Evolutionary conservation across 1,284 basidiomycete species (phyloP), one percentile per base, ranked within the genome.

Genomic region (Fomes fomentarius): DNA sequence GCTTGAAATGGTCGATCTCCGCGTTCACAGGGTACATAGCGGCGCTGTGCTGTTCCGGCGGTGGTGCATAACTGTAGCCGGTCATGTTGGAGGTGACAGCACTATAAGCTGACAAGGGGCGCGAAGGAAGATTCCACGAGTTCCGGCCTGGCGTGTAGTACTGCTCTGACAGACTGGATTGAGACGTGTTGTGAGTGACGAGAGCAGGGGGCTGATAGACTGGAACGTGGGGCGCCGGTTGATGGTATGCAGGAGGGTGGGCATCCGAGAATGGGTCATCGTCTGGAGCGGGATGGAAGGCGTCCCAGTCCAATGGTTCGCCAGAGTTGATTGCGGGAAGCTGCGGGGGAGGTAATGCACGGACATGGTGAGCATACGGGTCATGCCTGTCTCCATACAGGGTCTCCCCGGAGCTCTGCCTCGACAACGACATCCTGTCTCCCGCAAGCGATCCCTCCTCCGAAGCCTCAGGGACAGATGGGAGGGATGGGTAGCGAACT

Each of bases 271-370:
- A 72, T 1, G 69, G 71, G 41, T 72, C 68, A 0, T 65, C 56
- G 10, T 60, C 57, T 15, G 50, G 48, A 11, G 52, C 47, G 22
- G 24, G 33, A 38, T 60, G 54, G 4, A 60, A 22, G 33, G 52
- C 57, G 4, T 68, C 67, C 67, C 68, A 71, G 24, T 63, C 48
- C 21, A 72, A 53, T 11, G 69, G 69, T 52, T 72, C 69, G 9
- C 71, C 72, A 30, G 71, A 71, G 53, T 66, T 68, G 37, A 74
- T 73, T 1, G 68, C 66, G 10, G 67, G 67, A 7, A 69, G 52
- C 44, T 54, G 42, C 4, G 47, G 53, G n/a, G 37, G 8, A 12
- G 53, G 37, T 17, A 40, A 34, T 34, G 37, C 42, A 14, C 42
- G 52, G n/a, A 25, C 5, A 19, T 45, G 24, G 61, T 51, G 19